Conservation (phyloP, 2,329 filamentous ascomycete genomes). For the Fusarium proliferatum region DNA sequence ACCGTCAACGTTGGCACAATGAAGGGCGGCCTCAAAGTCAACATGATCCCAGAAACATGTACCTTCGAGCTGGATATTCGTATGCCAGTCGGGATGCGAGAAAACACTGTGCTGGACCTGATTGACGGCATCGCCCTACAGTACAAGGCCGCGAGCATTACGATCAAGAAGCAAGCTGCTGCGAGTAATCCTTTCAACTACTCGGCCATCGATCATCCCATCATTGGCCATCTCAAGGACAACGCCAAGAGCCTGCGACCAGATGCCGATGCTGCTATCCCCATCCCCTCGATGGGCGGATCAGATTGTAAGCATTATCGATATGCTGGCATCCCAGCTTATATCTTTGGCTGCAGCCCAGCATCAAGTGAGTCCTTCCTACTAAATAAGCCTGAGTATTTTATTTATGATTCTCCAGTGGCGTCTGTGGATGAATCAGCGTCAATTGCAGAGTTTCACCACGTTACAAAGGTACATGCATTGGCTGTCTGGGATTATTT, state of each 20-base stretch:
- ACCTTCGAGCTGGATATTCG: neutral
- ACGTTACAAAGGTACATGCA: constrained; percentile 3
- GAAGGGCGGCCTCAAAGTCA: constrained; percentile 1
- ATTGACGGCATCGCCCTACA: neutral
- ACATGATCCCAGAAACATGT: constrained; percentile 7
- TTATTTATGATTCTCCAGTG: neutral
- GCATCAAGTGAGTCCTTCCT: neutral
- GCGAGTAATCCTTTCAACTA: neutral
- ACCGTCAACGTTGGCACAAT: neutral
- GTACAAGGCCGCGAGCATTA: neutral
- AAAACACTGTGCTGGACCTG: neutral
- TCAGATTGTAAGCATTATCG: constrained; percentile 11
- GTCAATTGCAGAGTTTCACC: neutral
- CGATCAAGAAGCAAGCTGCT: neutral
- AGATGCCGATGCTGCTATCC: neutral
- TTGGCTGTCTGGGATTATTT: constrained; percentile 9
- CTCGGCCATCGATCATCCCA: neutral
- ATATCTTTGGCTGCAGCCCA: constrained; percentile 7
- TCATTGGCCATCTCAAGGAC: neutral
- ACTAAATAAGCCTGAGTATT: rapidly evolving
- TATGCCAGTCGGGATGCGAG: neutral
- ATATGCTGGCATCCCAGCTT: neutral
- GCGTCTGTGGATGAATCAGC: neutral
- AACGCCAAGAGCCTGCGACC: neutral
- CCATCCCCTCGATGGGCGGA: constrained; percentile 3